Evolutionary conservation across 2,329 filamentous ascomycete species (phyloP).

Genomic region (Falciphora oryzae): DNA sequence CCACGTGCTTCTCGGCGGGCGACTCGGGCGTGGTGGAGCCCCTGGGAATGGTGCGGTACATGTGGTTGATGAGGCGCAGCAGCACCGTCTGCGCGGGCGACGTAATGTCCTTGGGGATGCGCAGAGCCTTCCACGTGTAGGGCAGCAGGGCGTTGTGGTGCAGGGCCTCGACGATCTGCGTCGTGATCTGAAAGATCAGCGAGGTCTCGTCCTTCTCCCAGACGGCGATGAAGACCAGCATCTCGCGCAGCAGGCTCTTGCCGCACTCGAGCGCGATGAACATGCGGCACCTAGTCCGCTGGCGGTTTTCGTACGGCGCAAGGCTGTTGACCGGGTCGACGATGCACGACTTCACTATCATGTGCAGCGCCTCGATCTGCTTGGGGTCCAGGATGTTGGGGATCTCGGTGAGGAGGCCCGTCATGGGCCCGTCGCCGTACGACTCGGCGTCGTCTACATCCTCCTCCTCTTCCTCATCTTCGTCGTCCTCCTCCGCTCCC

Average conservation of each 20-base stretch:
- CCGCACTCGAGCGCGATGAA: conserved; percentile 86
- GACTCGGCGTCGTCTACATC: conserved; percentile 70
- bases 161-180: conserved; percentile 90
- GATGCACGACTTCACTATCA: conserved; percentile 96
- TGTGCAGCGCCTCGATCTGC: conserved; percentile 91
- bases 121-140: conserved; percentile 85
- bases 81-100: conserved; percentile 92
- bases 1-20: conserved; percentile 36
- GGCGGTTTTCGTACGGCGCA: conserved; percentile 70
- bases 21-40: conserved; percentile 33
- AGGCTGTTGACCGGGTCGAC: conserved; percentile 71
- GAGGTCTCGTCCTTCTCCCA: conserved; percentile 95
- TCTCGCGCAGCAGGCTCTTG: conserved; percentile 79
- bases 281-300: conserved; percentile 84
- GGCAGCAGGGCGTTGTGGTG: conserved; percentile 85
- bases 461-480: conserved; percentile 59
- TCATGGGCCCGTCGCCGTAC: conserved; percentile 71
- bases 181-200: conserved; percentile 93
- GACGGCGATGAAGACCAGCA: conserved; percentile 92
- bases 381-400: conserved; percentile 90
- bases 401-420: conserved; percentile 85
- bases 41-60: conserved; percentile 54
- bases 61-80: conserved; percentile 82
- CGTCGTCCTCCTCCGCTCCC: conserved; percentile 15
- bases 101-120: conserved; percentile 92